Evolutionary conservation across 139 green algal genomes (phyloP).

Genomic region (Tetradesmus obliquus): DNA sequence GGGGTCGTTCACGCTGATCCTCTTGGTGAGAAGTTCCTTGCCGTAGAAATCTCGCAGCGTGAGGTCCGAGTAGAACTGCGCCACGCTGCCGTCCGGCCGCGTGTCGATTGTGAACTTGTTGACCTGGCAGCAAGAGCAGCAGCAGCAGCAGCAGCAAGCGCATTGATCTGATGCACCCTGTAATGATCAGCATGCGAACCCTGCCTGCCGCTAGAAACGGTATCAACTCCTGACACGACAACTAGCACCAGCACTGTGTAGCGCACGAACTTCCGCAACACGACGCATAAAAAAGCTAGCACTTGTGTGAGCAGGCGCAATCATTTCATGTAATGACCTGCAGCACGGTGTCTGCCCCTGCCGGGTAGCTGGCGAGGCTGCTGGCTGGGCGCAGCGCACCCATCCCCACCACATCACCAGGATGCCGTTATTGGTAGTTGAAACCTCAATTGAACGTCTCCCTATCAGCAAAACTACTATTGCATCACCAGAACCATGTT

Average conservation of each 20-base stretch:
- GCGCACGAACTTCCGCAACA: no score
- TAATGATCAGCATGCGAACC: no score
- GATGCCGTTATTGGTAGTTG: no score
- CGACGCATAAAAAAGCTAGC: no score
- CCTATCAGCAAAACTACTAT: no score
- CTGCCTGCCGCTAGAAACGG: no score
- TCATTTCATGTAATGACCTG: conserved; percentile 20
- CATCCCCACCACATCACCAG: conserved; percentile 41
- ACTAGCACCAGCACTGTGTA: no score
- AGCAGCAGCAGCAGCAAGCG: not conserved
- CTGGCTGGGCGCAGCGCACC: conserved; percentile 47
- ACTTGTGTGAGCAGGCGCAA: no score
- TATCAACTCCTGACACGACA: no score
- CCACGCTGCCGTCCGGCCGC: conserved; percentile 84
- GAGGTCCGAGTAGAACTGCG: conserved; percentile 94
- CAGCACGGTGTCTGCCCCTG: conserved; percentile 64
- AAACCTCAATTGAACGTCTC: no score
- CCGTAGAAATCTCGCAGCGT: conserved; percentile 63
- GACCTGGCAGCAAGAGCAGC: conserved; percentile 54
- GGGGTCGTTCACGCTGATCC: conserved; percentile 94
- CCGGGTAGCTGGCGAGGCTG: conserved; percentile 47
- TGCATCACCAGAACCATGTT: no score
- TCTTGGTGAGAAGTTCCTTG: conserved; percentile 74
- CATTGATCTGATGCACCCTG: no score
- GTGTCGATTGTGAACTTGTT: conserved; percentile 97